Evolutionary conservation across 768 basidiomycete genomes (phyloP).

Genomic region (Erythrobasidium yunnanense): DNA sequence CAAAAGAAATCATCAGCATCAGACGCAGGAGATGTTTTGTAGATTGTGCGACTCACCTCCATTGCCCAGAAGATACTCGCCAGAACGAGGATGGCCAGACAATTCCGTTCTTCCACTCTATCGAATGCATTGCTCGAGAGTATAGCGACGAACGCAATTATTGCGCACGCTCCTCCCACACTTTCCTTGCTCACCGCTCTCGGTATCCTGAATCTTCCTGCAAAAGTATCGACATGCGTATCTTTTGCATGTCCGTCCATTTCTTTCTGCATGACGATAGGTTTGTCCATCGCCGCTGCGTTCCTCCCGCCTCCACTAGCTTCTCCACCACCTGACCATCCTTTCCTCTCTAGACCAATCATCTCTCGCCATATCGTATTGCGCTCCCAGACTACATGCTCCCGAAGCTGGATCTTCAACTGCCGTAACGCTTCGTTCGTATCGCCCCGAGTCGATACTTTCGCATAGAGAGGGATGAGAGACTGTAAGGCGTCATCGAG

Average conservation of each 20-base stretch:
- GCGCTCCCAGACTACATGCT: slow-evolving; percentile 77
- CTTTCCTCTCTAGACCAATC: slow-evolving; percentile 51
- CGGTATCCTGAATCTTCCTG: slow-evolving; percentile 51
- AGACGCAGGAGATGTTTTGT: neutral
- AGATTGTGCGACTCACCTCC: slow-evolving; percentile 52
- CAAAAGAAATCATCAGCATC: neutral
- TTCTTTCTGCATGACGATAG: slow-evolving; percentile 41
- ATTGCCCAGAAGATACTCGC: slow-evolving; percentile 93
- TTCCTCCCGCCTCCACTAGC: neutral
- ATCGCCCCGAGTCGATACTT: slow-evolving; percentile 72
- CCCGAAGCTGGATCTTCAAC: slow-evolving; percentile 52
- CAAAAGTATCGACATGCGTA: slow-evolving; percentile 50
- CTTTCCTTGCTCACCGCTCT: slow-evolving; percentile 47
- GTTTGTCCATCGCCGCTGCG: slow-evolving; percentile 28
- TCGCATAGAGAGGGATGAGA: slow-evolving; percentile 65
- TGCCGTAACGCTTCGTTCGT: slow-evolving; percentile 59
- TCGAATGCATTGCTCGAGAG: slow-evolving; percentile 55
- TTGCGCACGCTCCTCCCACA: slow-evolving; percentile 45
- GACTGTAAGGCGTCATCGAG: slow-evolving; percentile 52
- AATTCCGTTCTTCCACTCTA: slow-evolving; percentile 65
- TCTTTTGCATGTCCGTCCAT: slow-evolving; percentile 39
- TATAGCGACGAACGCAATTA: slow-evolving; percentile 52
- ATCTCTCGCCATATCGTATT: slow-evolving; percentile 97
- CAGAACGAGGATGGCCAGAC: slow-evolving; percentile 77
- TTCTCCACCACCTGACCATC: slow-evolving; percentile 35